phyloP scores from a whole-genome alignment of 345 rosid genomes.

The Eucalyptus pauciflora region DNA sequence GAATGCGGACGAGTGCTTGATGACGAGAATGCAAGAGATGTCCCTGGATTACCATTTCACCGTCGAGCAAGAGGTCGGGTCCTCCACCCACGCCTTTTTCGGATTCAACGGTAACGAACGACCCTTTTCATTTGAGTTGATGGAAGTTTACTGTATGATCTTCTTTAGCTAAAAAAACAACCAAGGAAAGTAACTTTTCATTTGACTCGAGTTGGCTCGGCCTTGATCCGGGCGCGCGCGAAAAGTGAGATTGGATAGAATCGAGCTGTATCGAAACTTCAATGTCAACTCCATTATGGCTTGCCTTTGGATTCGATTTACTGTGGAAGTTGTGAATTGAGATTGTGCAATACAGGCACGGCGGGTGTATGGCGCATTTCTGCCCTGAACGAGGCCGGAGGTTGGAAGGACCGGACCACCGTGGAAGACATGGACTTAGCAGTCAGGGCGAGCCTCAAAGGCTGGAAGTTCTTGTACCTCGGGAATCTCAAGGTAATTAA shows the following conservation, averaged over 20 bases:
- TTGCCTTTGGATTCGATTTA: not conserved
- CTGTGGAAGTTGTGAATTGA: not conserved
- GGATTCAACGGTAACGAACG: slow-evolving; percentile 26
- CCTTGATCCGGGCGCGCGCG: not conserved
- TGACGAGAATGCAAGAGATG: slow-evolving; percentile 44
- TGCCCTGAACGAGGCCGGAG: slow-evolving; percentile 92
- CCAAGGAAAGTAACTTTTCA: not conserved
- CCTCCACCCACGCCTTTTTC: slow-evolving; percentile 27
- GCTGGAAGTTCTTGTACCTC: slow-evolving; percentile 89
- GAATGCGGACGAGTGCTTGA: slow-evolving; percentile 29
- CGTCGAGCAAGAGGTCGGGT: slow-evolving; percentile 36
- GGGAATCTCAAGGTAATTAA: slow-evolving; percentile 46
- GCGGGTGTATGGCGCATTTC: slow-evolving; percentile 95
- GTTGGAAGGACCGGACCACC: slow-evolving; percentile 98
- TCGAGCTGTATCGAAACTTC: not conserved
- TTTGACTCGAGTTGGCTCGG: not conserved
- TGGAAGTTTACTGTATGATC: not conserved
- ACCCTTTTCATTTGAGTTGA: not conserved
- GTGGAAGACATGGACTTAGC: slow-evolving; percentile 99
- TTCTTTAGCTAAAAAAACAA: not conserved
- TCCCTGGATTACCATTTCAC: slow-evolving; percentile 36
- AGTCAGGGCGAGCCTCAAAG: slow-evolving; percentile 92
- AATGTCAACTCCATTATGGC: not conserved
- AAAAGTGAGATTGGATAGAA: not conserved
- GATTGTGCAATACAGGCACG: slow-evolving; percentile 36